These are phyloP conservation scores for Neoboletus magnificus DNA, from an alignment of 768 basidiomycete species.

Conservation along the genomic window DNA sequence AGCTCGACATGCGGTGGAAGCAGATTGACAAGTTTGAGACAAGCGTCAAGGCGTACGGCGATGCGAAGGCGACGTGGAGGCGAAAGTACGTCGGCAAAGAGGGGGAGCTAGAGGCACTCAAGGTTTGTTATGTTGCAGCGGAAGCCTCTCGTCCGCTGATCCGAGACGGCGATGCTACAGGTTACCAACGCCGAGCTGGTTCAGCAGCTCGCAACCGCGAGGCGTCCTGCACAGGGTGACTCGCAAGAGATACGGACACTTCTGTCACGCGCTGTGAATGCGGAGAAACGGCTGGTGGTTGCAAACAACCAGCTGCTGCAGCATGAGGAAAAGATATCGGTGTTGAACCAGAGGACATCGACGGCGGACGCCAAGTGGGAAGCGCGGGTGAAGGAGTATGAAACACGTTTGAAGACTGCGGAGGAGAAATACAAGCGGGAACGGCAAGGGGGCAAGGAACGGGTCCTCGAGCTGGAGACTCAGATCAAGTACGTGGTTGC, in stretches of 20 bases:
- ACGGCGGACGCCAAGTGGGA: constrained; percentile 89
- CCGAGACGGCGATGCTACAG: constrained; percentile 35
- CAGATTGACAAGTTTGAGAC: constrained; percentile 92
- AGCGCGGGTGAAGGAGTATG: constrained; percentile 91
- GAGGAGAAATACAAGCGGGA: constrained; percentile 93
- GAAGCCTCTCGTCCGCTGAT: background rate
- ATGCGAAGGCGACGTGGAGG: constrained; percentile 81
- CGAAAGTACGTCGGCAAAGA: constrained; percentile 78
- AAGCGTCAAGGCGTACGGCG: constrained; percentile 76
- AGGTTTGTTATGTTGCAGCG: constrained; percentile 47
- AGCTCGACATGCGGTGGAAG: constrained; percentile 84
- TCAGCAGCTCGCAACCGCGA: constrained; percentile 60
- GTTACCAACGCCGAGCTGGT: constrained; percentile 70
- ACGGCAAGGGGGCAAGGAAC: constrained; percentile 90
- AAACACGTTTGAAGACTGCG: constrained; percentile 71
- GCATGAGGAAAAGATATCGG: constrained; percentile 81
- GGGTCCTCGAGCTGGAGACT: constrained; percentile 66
- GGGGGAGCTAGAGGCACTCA: constrained; percentile 84
- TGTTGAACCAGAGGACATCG: constrained; percentile 66
- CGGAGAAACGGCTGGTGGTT: constrained; percentile 84
- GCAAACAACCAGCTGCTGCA: constrained; percentile 80
- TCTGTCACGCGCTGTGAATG: constrained; percentile 70
- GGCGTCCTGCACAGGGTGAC: constrained; percentile 57
- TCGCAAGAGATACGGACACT: constrained; percentile 70
- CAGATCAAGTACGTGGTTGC: constrained; percentile 65